Evolutionary conservation across 1,284 basidiomycete species (phyloP).

Genomic region (Ganoderma multipileum): DNA sequence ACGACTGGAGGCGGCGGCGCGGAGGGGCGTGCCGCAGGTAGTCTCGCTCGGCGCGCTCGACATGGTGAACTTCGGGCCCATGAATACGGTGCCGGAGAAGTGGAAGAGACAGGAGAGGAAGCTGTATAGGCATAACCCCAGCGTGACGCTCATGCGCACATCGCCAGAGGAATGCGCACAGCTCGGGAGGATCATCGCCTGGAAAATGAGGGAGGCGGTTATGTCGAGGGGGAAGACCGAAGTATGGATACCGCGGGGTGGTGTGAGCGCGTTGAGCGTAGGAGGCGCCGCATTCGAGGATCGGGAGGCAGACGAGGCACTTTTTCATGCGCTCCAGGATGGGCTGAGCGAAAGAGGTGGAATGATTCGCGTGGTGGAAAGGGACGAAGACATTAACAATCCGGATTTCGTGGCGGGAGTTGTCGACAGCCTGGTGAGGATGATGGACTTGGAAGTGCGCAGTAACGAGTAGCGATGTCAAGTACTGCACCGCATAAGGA

Average conservation of each 20-base stretch:
- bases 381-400: constrained; percentile 30
- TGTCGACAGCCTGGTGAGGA: constrained; percentile 24
- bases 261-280: constrained; percentile 30
- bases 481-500: neutral
- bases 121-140: constrained; percentile 32
- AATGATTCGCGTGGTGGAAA: constrained; percentile 24
- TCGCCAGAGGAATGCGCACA: constrained; percentile 28
- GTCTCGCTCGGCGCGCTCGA: constrained; percentile 36
- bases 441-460: constrained; percentile 24
- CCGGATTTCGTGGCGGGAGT: constrained; percentile 28
- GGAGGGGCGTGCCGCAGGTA: constrained; percentile 31
- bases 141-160: constrained; percentile 34
- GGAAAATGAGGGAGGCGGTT: constrained; percentile 24
- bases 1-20: constrained; percentile 33
- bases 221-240: constrained; percentile 19
- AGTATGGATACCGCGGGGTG: constrained; percentile 31
- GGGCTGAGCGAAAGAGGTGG: constrained; percentile 13
- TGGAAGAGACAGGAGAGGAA: constrained; percentile 20
- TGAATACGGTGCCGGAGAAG: constrained; percentile 28
- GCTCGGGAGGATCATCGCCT: constrained; percentile 29
- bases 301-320: constrained; percentile 27
- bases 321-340: constrained; percentile 22
- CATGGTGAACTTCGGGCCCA: constrained; percentile 35
- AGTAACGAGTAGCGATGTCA: neutral
- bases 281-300: constrained; percentile 28